Evolutionary conservation across 202 grass and related monocot species (phyloP), one percentile per base, ranked within the genome.

Genomic region (Schoenoplectus tabernaemontani): DNA sequence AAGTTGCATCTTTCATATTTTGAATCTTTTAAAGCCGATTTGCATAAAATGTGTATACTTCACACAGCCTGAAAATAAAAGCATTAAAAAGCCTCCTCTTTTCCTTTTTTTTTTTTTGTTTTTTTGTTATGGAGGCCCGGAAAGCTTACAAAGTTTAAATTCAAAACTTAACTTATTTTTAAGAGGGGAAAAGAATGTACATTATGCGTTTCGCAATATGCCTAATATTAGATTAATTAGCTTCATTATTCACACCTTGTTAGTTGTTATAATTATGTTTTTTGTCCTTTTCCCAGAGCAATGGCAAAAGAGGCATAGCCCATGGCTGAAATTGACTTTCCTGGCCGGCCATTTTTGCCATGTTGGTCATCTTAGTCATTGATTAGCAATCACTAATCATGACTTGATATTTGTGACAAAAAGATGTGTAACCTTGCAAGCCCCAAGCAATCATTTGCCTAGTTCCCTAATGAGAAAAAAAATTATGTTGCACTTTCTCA

Each of bases 361-460:
- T 73, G 13, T 50, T 73, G 69, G 46, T 24, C 44, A 73, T 73
- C 19, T 73, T 33, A 34, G 24, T 73, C 69, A 7, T 19, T 53
- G 44, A 73, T 73, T 33, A 51, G 69, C 26, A 53, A 73, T 73
- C 24, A 33, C 24, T 73, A 73, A 73, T 73, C 42, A 53, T 73
- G 69, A 72, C 19, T 44, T 69, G n/a, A 10, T 71, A 71, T 47
- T 47, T 44, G 66, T 47, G 10, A 71, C 38, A n/a, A 19, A n/a
- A n/a, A n/a, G n/a, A n/a, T n/a, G n/a, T n/a, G n/a, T n/a, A n/a
- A n/a, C n/a, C n/a, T n/a, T n/a, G n/a, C n/a, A 74, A 74, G 7
- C n/a, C 11, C 16, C 26, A 34, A 53, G 28, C 54, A 74, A 74
- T 74, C 70, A 74, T 72, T 42, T 36, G 15, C 70, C 70, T 36